Evolutionary conservation across 75 land plant species (phyloP).

Genomic region (Selaginella moellendorffii): DNA sequence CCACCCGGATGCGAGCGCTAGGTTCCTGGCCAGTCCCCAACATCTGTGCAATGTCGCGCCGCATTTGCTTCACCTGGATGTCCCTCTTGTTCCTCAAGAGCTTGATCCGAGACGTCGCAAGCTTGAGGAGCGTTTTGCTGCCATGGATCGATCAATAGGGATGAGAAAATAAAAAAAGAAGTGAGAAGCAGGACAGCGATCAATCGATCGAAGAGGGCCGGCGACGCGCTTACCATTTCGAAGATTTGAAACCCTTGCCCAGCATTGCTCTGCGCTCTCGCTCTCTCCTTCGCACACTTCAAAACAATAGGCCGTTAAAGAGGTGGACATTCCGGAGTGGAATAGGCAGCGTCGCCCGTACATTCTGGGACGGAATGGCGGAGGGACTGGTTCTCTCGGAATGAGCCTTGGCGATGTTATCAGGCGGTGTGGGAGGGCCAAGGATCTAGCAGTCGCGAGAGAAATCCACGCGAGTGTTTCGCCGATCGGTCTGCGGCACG

Average conservation of each 20-base stretch:
- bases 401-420: no score
- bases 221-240: conserved; percentile 4
- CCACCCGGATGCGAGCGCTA: conserved; percentile 78
- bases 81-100: conserved; percentile 58
- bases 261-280: not conserved
- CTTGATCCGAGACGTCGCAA: conserved; percentile 52
- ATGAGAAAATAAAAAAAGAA: not conserved
- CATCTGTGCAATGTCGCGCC: conserved; percentile 66
- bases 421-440: no score
- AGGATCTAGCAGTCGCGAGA: no score
- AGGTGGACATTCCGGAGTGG: no score
- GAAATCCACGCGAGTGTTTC: no score
- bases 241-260: conserved; percentile 4
- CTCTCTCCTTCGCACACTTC: no score
- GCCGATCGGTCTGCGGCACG: no score
- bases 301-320: no score
- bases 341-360: no score
- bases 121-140: conserved; percentile 83
- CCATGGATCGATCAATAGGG: conserved; percentile 9
- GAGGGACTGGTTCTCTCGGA: no score
- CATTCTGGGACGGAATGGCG: no score
- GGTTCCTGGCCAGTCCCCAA: conserved; percentile 64
- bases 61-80: conserved; percentile 30
- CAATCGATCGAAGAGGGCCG: not conserved
- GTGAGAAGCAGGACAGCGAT: no score